Percentiles rank a stretch among this genome's conserved stretches.
Conservation (phyloP, 371 early-diverging fungal species). For the Haplosporangium sp. region DNA sequence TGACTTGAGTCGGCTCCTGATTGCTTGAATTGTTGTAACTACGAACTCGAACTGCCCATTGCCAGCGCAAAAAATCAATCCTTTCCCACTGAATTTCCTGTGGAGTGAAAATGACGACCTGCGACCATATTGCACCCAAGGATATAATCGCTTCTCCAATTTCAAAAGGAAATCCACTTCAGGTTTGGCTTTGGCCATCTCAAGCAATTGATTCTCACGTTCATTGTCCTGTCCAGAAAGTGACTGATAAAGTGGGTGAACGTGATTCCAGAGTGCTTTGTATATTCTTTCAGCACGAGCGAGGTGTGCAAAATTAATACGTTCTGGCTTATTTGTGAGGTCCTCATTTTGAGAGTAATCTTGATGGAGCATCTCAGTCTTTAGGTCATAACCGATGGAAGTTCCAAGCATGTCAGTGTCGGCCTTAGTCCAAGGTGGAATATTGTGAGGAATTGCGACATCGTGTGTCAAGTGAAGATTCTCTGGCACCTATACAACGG, state of each 20-base stretch:
- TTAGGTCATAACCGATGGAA: constrained; percentile 19
- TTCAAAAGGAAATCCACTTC: constrained; percentile 41
- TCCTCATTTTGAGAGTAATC: constrained; percentile 18
- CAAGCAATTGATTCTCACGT: constrained; percentile 14
- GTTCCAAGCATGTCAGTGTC: constrained; percentile 41
- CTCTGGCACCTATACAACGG: constrained; percentile 32
- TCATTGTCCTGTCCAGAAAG: constrained; percentile 32
- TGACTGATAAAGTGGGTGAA: constrained; percentile 35
- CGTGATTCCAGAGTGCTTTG: constrained; percentile 50
- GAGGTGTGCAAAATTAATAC: constrained; percentile 30
- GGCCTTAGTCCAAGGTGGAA: constrained; percentile 44
- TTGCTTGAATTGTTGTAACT: constrained; percentile 64
- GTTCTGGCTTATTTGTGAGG: constrained; percentile 1
- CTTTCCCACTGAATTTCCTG: constrained; percentile 59
- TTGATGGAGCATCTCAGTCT: constrained; percentile 20
- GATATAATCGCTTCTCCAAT: constrained; percentile 34
- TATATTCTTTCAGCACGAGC: constrained; percentile 29
- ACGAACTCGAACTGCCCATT: constrained; percentile 74
- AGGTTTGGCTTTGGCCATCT: constrained; percentile 25
- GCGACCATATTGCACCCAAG: constrained; percentile 43
- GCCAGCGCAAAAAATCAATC: constrained; percentile 80
- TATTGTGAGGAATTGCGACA: constrained; percentile 36
- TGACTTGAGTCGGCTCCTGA: constrained; percentile 62
- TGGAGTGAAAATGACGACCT: constrained; percentile 34
- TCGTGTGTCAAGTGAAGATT: constrained; percentile 40